Base-by-base conservation (phyloP, 176 grass and related monocot genomes). In the Carex pumila region DNA sequence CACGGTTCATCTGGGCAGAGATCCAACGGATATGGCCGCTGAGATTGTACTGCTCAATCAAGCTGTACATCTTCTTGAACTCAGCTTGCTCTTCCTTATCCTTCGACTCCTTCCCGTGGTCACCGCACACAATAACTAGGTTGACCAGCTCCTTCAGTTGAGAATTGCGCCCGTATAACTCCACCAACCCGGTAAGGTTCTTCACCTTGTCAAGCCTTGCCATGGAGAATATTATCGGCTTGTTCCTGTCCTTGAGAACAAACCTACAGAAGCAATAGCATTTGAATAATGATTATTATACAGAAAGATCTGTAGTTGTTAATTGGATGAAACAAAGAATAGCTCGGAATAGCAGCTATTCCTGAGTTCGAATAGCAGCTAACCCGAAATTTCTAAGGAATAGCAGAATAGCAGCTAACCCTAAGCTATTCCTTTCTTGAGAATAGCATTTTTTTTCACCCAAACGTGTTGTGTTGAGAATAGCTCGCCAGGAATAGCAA, bases 1-100 rank as follows among this genome's bases (percentile, higher is more conserved):
- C 96, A 53, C 96, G 91, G 88, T 99, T 99, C 96, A 99, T 99
- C 83, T 99, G 96, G 1, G 96, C 96, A 12, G 96, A 99, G 89
- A 99, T 95, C 96, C 96, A 99, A 12, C 96, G 83, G 67, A 99
- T 84, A 77, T 99, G 93, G 1, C 96, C 93, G 17, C 85, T 89
- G 81, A 99, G 47, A 37, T 89, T 90, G 89, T 99, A 92, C 67
- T 99, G 75, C 79, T 99, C 96, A 68, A 99, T 95, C 17, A 74
- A 84, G 55, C 83, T 87, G 55, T 92, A 99, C 96, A 99, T 99
- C 85, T 99, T 99, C 81, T 92, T 88, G 85, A 94, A 95, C 83
- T 99, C 96, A 12, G 93, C 96, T 85, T 95, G 93, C 73, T 99
- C 96, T 81, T 99, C 96, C 57, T 91, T 90, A 85, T 99, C 96